Percentiles rank a stretch among this genome's conserved stretches.
Evolutionary conservation across 495 filamentous ascomycete genomes (phyloP).

Genomic region (Aspergillus bridgeri): DNA sequence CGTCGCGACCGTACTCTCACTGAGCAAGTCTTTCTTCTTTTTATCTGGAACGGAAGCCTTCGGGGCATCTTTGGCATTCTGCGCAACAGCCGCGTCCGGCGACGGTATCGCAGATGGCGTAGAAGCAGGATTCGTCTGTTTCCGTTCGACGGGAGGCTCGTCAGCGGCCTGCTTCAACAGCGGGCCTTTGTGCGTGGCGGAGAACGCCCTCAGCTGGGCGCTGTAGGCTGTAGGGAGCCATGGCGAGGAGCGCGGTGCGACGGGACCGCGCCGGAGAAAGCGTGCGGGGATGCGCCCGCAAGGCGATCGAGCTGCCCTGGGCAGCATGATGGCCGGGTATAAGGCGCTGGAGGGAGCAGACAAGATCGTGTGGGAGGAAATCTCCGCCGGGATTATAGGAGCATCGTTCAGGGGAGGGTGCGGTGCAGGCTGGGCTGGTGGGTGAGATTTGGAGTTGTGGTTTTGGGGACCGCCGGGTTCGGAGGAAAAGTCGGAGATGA

Average conservation of each 20-base stretch:
- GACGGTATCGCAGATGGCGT: conserved; percentile 19
- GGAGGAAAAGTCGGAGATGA: conserved; percentile 28
- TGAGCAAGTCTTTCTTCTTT: conserved; percentile 52
- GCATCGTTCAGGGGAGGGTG: conserved; percentile 23
- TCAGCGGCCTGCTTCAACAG: conserved; percentile 21
- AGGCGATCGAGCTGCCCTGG: conserved; percentile 40
- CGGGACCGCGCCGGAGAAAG: conserved; percentile 28
- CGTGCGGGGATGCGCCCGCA: conserved; percentile 37
- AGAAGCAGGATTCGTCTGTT: conserved; percentile 10
- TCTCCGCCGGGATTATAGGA: conserved; percentile 17
- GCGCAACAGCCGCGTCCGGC: conserved; percentile 15
- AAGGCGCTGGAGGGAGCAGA: neutral
- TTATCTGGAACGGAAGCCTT: conserved; percentile 34
- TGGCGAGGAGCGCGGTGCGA: conserved; percentile 26
- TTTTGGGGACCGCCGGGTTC: conserved; percentile 37
- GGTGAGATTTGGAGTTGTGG: conserved; percentile 7
- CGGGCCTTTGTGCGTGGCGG: conserved; percentile 11
- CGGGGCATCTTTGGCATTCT: conserved; percentile 20
- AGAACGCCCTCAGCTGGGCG: conserved; percentile 31
- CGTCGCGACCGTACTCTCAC: conserved; percentile 53
- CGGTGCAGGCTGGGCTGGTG: neutral
- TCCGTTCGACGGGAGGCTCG: conserved; percentile 12
- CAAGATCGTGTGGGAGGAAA: neutral
- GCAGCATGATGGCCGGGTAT: conserved; percentile 37
- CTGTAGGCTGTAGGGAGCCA: conserved; percentile 21